Evolutionary conservation across 805 yeast species (phyloP).

Genomic region (Candida nemodendra): DNA sequence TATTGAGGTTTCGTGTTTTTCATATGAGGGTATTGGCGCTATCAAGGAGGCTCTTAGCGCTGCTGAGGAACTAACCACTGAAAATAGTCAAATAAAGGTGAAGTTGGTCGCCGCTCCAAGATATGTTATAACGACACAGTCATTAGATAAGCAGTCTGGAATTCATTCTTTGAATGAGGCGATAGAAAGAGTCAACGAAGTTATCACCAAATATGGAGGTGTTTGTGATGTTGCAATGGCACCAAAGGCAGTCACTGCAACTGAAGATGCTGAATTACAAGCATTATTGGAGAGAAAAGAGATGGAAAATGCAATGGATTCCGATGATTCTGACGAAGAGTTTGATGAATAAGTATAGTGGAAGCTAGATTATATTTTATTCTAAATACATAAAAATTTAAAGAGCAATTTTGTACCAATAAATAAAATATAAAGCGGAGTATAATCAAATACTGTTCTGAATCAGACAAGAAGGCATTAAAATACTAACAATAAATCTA

Average conservation of each 20-base stretch:
- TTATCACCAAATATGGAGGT: slow-evolving; percentile 77
- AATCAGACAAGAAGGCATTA: background rate
- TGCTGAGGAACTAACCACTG: slow-evolving; percentile 83
- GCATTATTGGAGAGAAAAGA: slow-evolving; percentile 93
- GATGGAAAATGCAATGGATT: slow-evolving; percentile 80
- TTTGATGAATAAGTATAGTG: slow-evolving; percentile 23
- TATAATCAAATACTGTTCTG: background rate
- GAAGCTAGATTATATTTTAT: background rate
- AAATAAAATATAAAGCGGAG: background rate
- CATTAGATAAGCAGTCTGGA: slow-evolving; percentile 89
- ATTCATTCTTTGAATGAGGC: slow-evolving; percentile 76
- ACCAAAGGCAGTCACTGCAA: slow-evolving; percentile 98
- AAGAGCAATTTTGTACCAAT: background rate
- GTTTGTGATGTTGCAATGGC: slow-evolving; percentile 92
- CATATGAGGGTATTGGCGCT: slow-evolving; percentile 97
- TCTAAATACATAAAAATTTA: too few species aligned
- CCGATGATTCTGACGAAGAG: slow-evolving; percentile 52
- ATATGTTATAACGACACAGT: slow-evolving; percentile 89
- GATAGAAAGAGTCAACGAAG: slow-evolving; percentile 68
- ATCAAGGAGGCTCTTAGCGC: slow-evolving; percentile 84
- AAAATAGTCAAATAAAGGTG: slow-evolving; percentile 84
- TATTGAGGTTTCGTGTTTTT: slow-evolving; percentile 94
- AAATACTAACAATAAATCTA: background rate
- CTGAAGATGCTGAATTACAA: slow-evolving; percentile 96
- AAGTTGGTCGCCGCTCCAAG: slow-evolving; percentile 97